Evolutionary conservation across 257 asterid genomes (phyloP).

Genomic region (Hygrophila difformis): DNA sequence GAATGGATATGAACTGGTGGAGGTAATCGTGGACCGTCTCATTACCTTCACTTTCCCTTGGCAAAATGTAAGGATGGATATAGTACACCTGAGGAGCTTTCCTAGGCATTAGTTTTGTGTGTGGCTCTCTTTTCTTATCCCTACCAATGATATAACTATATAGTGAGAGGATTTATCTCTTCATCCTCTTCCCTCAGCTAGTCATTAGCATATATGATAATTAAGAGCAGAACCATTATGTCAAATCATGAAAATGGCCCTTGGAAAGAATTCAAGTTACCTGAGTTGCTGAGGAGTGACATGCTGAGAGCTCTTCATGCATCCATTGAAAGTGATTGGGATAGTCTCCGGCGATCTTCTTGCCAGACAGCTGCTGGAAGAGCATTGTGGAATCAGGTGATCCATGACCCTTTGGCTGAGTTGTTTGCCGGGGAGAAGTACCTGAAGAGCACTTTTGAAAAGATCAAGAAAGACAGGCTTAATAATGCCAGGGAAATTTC

Average conservation of each 20-base stretch:
- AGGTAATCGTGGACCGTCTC: slow-evolving; percentile 73
- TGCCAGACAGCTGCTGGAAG: slow-evolving; percentile 97
- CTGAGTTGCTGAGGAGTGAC: slow-evolving; percentile 40
- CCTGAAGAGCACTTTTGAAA: slow-evolving; percentile 57
- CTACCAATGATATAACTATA: slow-evolving; percentile 20
- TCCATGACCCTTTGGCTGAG: slow-evolving; percentile 74
- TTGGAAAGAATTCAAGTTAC: slow-evolving; percentile 57
- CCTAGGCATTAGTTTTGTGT: slow-evolving; percentile 53
- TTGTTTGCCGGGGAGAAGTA: slow-evolving; percentile 78
- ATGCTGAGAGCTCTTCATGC: slow-evolving; percentile 51
- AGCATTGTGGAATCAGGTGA: slow-evolving; percentile 79
- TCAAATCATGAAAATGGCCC: slow-evolving; percentile 40
- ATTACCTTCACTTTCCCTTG: slow-evolving; percentile 47
- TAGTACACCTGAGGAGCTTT: slow-evolving; percentile 27
- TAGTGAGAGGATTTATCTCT: slow-evolving; percentile 30
- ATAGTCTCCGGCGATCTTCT: slow-evolving; percentile 53
- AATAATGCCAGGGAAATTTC: slow-evolving; percentile 80
- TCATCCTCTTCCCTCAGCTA: slow-evolving; percentile 19
- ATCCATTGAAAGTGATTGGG: slow-evolving; percentile 68
- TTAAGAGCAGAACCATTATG: slow-evolving; percentile 27
- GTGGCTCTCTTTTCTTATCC: slow-evolving; percentile 96
- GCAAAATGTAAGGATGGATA: slow-evolving; percentile 36
- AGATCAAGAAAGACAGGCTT: slow-evolving; percentile 74
- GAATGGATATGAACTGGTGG: slow-evolving; percentile 43
- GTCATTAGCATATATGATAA: slow-evolving; percentile 7